phyloP scores from a whole-genome alignment of 441 rosid species.

The Dalechampia spathulata region DNA sequence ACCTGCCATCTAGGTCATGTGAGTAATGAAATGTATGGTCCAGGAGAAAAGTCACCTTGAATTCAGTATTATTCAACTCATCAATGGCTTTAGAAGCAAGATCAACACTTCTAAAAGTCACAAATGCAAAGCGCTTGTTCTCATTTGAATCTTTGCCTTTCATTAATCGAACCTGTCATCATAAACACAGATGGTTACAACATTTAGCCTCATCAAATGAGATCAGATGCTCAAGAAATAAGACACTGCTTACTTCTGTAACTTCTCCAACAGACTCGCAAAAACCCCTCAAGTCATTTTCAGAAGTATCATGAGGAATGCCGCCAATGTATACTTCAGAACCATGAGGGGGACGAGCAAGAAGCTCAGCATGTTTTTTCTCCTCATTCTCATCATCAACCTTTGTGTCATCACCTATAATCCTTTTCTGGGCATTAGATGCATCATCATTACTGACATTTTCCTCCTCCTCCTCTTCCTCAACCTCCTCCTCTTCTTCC shows the following conservation, averaged over 20 bases:
- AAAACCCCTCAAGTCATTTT: conserved; percentile 59
- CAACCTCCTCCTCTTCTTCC: conserved; percentile 61
- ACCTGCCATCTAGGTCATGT: neutral
- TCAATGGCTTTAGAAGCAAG: conserved; percentile 83
- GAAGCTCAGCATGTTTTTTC: conserved; percentile 54
- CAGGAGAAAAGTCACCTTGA: conserved; percentile 43
- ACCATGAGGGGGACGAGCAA: conserved; percentile 96
- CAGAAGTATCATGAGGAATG: conserved; percentile 64
- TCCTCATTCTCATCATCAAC: conserved; percentile 38
- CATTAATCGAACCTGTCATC: conserved; percentile 80
- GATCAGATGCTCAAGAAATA: conserved; percentile 37
- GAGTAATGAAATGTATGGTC: neutral
- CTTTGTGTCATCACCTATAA: conserved; percentile 12
- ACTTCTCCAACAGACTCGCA: conserved; percentile 88
- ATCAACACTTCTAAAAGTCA: conserved; percentile 62
- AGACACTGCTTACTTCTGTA: conserved; percentile 50
- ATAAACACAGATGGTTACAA: conserved; percentile 7
- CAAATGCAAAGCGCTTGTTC: conserved; percentile 84
- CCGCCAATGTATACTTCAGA: conserved; percentile 95
- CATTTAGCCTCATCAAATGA: conserved; percentile 46
- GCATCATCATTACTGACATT: conserved; percentile 24
- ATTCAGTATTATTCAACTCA: conserved; percentile 58
- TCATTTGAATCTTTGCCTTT: conserved; percentile 84
- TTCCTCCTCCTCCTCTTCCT: conserved; percentile 28
- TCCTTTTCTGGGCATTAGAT: conserved; percentile 17